Evolutionary conservation across 345 rosid genomes (phyloP).

Genomic region (Sisymbrium irio): DNA sequence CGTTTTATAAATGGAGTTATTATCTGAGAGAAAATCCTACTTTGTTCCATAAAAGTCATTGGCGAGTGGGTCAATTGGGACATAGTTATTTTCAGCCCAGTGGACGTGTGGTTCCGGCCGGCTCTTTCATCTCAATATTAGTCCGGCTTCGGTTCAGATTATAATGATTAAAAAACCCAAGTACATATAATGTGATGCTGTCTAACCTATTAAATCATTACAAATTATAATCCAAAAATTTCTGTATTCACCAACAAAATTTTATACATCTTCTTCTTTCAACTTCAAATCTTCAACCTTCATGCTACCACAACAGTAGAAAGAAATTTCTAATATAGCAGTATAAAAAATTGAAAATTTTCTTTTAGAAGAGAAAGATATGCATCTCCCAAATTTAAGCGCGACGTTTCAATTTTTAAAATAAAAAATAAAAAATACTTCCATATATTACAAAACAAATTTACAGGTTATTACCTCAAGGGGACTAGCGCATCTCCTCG

Average conservation of each 20-base stretch:
- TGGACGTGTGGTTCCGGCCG: too few relatives aligned
- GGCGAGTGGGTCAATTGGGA: background rate
- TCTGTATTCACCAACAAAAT: too few relatives aligned
- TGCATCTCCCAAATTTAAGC: background rate
- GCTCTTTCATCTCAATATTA: too few relatives aligned
- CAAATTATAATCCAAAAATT: background rate
- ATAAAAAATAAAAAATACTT: too few relatives aligned
- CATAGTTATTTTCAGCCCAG: too few relatives aligned
- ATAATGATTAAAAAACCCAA: background rate
- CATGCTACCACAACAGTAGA: background rate
- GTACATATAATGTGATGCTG: background rate
- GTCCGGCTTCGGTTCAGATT: background rate
- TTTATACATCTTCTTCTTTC: background rate
- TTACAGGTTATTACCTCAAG: too few relatives aligned
- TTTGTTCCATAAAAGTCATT: background rate
- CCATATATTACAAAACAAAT: too few relatives aligned
- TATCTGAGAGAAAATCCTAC: background rate
- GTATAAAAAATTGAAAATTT: background rate
- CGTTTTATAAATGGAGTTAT: background rate
- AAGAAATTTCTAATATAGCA: background rate
- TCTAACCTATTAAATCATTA: background rate
- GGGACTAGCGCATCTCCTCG: too few relatives aligned
- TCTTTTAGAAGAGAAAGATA: background rate
- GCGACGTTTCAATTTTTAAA: too few relatives aligned
- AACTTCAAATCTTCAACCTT: constrained; percentile 1